Conservation (phyloP, 192 early-diverging fungal species). For the Backusella psychrophila region DNA sequence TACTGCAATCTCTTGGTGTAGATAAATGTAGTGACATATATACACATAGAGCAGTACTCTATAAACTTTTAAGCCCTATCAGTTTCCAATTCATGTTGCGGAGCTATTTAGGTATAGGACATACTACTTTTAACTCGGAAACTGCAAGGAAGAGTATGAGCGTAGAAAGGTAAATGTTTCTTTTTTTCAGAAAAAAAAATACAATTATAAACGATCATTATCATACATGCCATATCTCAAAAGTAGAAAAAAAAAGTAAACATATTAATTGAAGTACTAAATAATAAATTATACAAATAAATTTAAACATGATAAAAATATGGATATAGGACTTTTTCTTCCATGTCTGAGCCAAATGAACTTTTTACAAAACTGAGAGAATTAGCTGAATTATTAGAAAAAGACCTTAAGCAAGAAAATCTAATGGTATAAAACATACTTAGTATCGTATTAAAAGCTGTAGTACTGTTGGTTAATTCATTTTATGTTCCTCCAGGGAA, state of each 20-base stretch:
- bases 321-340: constrained; percentile 42
- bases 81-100: constrained; percentile 47
- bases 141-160: constrained; percentile 51
- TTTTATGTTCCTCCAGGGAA: constrained; percentile 26
- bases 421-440: constrained; percentile 28
- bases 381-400: constrained; percentile 36
- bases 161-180: constrained; percentile 36
- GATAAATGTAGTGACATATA: constrained; percentile 50
- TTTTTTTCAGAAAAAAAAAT: neutral
- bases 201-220: neutral
- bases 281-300: neutral
- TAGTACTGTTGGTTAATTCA: neutral
- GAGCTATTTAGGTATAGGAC: constrained; percentile 48
- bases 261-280: neutral
- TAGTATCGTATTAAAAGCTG: neutral
- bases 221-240: neutral
- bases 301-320: neutral
- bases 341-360: constrained; percentile 32
- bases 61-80: constrained; percentile 43
- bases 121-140: constrained; percentile 32
- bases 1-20: constrained; percentile 51
- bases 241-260: neutral
- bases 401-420: constrained; percentile 38
- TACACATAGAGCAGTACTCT: constrained; percentile 37
- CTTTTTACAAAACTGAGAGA: constrained; percentile 44